Evolutionary conservation across 176 grass and related monocot species (phyloP).

Genomic region (Coix lacrymajobi): DNA sequence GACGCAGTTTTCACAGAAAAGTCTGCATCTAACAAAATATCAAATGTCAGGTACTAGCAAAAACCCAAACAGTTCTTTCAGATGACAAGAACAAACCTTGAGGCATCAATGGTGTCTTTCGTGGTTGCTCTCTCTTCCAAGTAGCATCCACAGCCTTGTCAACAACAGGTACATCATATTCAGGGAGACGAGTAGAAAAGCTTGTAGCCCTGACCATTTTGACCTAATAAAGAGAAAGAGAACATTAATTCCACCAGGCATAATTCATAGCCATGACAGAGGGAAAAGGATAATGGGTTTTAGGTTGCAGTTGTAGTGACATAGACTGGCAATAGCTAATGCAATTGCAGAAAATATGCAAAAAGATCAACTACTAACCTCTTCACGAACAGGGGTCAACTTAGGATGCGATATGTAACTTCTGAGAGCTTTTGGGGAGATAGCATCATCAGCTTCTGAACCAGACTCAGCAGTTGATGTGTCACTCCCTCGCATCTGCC

Average conservation of each 20-base stretch:
- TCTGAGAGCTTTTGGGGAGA: constrained; percentile 64
- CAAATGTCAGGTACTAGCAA: constrained; percentile 10
- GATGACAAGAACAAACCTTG: constrained; percentile 42
- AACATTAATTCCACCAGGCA: neutral
- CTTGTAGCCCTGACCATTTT: constrained; percentile 78
- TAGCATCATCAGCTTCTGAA: constrained; percentile 85
- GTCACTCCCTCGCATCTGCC: constrained; percentile 69
- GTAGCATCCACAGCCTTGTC: constrained; percentile 89
- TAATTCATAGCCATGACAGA: neutral
- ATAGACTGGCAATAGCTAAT: neutral
- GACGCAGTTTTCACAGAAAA: constrained; percentile 14
- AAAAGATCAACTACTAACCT: constrained; percentile 60
- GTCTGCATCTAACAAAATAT: constrained; percentile 20
- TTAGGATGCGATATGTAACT: constrained; percentile 63
- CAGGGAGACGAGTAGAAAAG: constrained; percentile 68
- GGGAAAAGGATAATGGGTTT: neutral
- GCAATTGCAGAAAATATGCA: neutral
- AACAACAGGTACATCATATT: constrained; percentile 78
- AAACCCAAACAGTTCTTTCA: neutral
- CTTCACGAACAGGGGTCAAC: constrained; percentile 92
- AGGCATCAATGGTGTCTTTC: neutral
- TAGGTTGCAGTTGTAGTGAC: neutral
- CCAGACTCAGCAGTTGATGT: constrained; percentile 92
- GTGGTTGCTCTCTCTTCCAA: constrained; percentile 65
- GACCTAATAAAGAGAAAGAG: constrained; percentile 49